phyloP scores from a whole-genome alignment of 2,329 filamentous ascomycete species.

The Catunica adiposa region DNA sequence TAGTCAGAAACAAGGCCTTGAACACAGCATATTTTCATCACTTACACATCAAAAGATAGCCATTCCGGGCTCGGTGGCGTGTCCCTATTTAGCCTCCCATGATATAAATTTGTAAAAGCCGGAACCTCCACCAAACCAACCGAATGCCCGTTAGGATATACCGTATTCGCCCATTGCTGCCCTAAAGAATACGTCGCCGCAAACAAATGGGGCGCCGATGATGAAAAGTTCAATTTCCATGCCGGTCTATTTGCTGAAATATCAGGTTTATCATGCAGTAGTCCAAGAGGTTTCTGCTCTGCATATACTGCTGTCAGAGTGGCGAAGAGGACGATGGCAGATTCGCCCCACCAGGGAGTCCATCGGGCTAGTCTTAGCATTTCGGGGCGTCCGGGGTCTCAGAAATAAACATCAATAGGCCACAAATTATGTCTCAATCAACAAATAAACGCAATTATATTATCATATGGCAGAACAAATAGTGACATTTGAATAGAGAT shows the following conservation, averaged over 20 bases:
- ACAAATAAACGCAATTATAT: too few relatives aligned
- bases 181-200: constrained; percentile 30
- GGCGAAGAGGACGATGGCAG: too few relatives aligned
- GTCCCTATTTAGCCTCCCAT: constrained; percentile 27
- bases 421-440: too few relatives aligned
- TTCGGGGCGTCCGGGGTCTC: too few relatives aligned
- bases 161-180: constrained; percentile 34
- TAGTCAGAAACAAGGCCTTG: constrained; percentile 6
- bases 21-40: background rate
- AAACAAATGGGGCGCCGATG: constrained; percentile 31
- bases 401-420: too few relatives aligned
- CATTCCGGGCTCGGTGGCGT: constrained; percentile 32
- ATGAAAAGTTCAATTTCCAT: constrained; percentile 28
- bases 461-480: too few relatives aligned
- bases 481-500: too few relatives aligned
- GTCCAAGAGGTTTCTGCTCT: too few relatives aligned
- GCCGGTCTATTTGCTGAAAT: constrained; percentile 16
- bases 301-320: too few relatives aligned
- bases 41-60: constrained; percentile 32
- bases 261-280: too few relatives aligned
- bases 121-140: constrained; percentile 30
- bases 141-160: constrained; percentile 33
- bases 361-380: too few relatives aligned
- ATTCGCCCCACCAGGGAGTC: too few relatives aligned
- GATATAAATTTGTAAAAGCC: constrained; percentile 31